These are phyloP conservation scores for Jamesozyma hellenica DNA, from an alignment of 805 yeast genomes.

Conservation along the genomic window DNA sequence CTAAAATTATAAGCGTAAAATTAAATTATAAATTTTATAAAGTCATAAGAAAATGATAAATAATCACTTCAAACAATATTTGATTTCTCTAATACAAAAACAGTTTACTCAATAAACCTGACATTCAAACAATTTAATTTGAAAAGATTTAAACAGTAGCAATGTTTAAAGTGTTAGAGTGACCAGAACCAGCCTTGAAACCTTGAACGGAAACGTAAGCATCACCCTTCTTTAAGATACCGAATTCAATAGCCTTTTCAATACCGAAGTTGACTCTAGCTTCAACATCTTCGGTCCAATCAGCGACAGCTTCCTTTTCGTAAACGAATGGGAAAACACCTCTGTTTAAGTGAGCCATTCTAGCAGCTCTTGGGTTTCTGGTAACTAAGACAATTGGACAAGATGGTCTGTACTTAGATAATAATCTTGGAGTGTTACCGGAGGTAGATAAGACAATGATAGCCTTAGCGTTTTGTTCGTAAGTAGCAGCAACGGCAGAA, in stretches of 20 bases:
- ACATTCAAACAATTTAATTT: neutral
- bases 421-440: conserved; percentile 90
- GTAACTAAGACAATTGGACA: conserved; percentile 97
- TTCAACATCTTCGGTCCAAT: conserved; percentile 97
- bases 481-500: conserved; percentile 92
- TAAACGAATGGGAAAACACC: conserved; percentile 97
- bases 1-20: neutral
- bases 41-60: conserved; percentile 1
- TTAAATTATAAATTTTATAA: conserved; percentile 2
- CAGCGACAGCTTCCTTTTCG: conserved; percentile 44
- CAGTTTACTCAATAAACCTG: neutral
- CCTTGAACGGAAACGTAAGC: conserved; percentile 93
- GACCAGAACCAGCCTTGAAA: conserved; percentile 97
- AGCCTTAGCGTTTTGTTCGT: conserved; percentile 94
- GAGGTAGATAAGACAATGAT: conserved; percentile 91
- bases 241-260: conserved; percentile 76
- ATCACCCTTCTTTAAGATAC: conserved; percentile 80
- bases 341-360: conserved; percentile 92
- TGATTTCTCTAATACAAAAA: neutral
- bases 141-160: conserved; percentile 49
- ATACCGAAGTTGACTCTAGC: conserved; percentile 89
- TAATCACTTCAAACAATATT: neutral
- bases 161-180: conserved; percentile 96
- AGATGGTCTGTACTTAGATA: conserved; percentile 95
- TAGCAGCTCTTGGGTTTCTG: conserved; percentile 86